Conservation (phyloP, 2,329 filamentous ascomycete species). For the Fusarium sp. region DNA sequence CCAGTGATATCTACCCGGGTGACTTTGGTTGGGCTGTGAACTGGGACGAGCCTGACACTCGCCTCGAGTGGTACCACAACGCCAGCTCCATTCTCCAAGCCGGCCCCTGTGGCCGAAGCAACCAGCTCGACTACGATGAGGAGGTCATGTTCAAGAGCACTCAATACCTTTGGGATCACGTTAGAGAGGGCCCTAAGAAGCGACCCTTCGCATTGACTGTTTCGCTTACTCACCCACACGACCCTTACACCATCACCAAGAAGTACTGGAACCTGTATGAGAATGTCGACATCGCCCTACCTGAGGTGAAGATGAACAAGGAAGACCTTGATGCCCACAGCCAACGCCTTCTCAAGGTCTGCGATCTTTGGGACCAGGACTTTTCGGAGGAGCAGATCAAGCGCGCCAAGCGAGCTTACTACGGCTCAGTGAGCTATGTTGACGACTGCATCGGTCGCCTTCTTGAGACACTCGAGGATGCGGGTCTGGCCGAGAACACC, state of each 20-base stretch:
- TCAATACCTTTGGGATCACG: constrained; percentile 91
- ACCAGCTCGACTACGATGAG: constrained; percentile 95
- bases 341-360: constrained; percentile 84
- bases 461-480: constrained; percentile 79
- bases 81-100: constrained; percentile 93
- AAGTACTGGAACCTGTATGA: constrained; percentile 96
- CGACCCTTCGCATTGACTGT: constrained; percentile 90
- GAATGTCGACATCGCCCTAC: constrained; percentile 85
- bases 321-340: constrained; percentile 89
- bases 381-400: constrained; percentile 89
- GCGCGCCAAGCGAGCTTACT: constrained; percentile 87
- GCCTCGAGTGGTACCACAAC: constrained; percentile 96
- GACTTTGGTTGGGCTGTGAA: constrained; percentile 96
- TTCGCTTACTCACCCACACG: constrained; percentile 92
- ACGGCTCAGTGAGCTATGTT: constrained; percentile 91
- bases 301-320: constrained; percentile 79
- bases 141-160: constrained; percentile 93
- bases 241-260: constrained; percentile 92
- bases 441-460: constrained; percentile 91
- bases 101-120: constrained; percentile 87
- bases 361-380: constrained; percentile 85
- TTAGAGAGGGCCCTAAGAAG: constrained; percentile 77
- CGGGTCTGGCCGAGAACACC: constrained; percentile 83
- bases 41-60: constrained; percentile 88
- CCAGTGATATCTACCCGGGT: constrained; percentile 94